phyloP scores from a whole-genome alignment of 176 grass and related monocot species.

The Areca catechu region DNA sequence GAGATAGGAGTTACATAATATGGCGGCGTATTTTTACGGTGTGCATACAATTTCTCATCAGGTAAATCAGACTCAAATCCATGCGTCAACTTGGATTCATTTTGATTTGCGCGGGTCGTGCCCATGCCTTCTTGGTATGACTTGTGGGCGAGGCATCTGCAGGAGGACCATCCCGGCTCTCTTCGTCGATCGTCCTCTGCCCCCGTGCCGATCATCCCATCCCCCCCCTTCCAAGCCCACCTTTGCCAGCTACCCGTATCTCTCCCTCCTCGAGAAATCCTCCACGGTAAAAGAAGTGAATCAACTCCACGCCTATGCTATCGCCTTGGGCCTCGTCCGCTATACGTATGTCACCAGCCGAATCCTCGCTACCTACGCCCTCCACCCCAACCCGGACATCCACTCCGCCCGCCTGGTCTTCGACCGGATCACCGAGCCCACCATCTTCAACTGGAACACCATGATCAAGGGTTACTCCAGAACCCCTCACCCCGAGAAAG shows the following conservation, averaged over 20 bases:
- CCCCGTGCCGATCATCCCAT: neutral
- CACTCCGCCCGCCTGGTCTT: neutral
- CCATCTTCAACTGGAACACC: conserved; percentile 18
- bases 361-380: conserved; percentile 10
- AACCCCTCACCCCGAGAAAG: neutral
- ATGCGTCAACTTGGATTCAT: no score
- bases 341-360: conserved; percentile 16
- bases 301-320: neutral
- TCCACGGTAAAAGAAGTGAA: neutral
- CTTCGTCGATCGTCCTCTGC: no score
- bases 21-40: no score
- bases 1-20: no score
- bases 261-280: neutral
- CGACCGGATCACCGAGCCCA: conserved; percentile 4
- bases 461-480: neutral
- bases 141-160: no score
- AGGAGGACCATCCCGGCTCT: no score
- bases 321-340: conserved; percentile 10
- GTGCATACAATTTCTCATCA: no score
- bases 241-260: neutral
- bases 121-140: no score
- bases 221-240: neutral
- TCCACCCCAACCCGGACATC: neutral
- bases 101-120: no score
- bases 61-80: no score